A percentile compares a stretch with the other conserved stretches of the same genome.
Evolutionary conservation across 1,284 basidiomycete genomes (phyloP).

Genomic region (Xerocomus subilludens): DNA sequence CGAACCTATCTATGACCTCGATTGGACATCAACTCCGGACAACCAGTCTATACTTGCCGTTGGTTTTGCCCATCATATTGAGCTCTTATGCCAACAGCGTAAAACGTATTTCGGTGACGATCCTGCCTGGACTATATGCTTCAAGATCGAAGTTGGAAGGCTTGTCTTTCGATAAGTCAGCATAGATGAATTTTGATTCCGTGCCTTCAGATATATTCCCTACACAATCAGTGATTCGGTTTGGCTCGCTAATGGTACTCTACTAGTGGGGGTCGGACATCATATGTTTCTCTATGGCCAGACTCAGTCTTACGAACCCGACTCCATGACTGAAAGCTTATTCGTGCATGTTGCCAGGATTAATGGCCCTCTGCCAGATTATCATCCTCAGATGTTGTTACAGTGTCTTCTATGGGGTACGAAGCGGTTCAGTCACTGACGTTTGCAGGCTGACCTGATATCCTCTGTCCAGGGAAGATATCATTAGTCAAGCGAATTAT

Average conservation of each 20-base stretch:
- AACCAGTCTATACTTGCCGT: conserved; percentile 90
- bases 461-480: conserved; percentile 71
- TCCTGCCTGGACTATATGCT: conserved; percentile 82
- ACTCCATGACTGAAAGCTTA: conserved; percentile 62
- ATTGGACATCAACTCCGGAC: conserved; percentile 92
- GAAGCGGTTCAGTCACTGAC: conserved; percentile 38
- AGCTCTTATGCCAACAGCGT: conserved; percentile 88
- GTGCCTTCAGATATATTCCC: conserved; percentile 69
- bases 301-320: conserved; percentile 43
- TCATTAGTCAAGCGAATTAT: conserved; percentile 86
- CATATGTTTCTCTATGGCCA: conserved; percentile 80
- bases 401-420: conserved; percentile 92
- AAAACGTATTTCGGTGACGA: conserved; percentile 89
- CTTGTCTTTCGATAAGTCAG: conserved; percentile 49
- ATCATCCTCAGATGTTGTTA: conserved; percentile 91
- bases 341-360: conserved; percentile 84
- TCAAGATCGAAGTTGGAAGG: conserved; percentile 76
- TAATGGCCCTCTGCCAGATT: conserved; percentile 88
- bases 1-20: conserved; percentile 80
- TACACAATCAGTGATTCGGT: conserved; percentile 86
- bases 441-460: conserved; percentile 1
- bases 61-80: conserved; percentile 80
- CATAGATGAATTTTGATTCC: conserved; percentile 11
- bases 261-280: conserved; percentile 81
- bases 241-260: conserved; percentile 84